These are phyloP conservation scores for Erigeron canadensis DNA, from an alignment of 129 eudicot genomes.

Conservation along the genomic window DNA sequence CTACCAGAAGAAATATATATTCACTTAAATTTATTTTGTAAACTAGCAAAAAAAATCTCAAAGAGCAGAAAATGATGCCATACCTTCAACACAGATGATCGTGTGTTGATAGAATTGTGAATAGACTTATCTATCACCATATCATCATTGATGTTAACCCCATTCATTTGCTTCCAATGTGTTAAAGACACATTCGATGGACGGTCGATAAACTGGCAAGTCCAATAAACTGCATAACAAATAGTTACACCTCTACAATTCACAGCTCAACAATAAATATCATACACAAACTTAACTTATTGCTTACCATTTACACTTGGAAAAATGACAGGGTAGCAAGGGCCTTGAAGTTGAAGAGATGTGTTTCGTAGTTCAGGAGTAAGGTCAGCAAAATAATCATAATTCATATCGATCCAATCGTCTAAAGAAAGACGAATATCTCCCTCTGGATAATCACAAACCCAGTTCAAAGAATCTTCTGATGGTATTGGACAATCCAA, in stretches of 20 bases:
- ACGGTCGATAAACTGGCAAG: conserved; percentile 85
- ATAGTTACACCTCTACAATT: conserved; percentile 1
- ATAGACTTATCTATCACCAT: conserved; percentile 77
- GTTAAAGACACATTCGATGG: conserved; percentile 81
- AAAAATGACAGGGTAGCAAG: conserved; percentile 94
- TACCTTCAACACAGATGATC: conserved; percentile 89
- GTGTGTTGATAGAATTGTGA: conserved; percentile 67
- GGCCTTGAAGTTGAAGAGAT: conserved; percentile 96
- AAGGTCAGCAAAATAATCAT: conserved; percentile 86
- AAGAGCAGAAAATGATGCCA: background rate
- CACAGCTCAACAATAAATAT: background rate
- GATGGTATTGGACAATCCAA: conserved; percentile 89
- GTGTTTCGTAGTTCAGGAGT: conserved; percentile 82
- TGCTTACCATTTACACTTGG: conserved; percentile 91
- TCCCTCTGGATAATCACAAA: conserved; percentile 96
- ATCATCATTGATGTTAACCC: conserved; percentile 59
- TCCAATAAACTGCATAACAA: conserved; percentile 71
- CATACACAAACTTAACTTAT: conserved; percentile 13
- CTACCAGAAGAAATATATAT: too few species aligned
- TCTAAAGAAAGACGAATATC: conserved; percentile 63
- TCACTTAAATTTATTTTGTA: background rate
- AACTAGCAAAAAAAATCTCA: background rate
- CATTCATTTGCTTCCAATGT: conserved; percentile 93
- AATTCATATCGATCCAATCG: conserved; percentile 90
- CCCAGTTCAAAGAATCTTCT: conserved; percentile 90